A percentile compares a stretch with the other conserved stretches of the same genome.
Conservation (phyloP, 2,329 filamentous ascomycete genomes). For the Colletotrichum orchidophilum region DNA sequence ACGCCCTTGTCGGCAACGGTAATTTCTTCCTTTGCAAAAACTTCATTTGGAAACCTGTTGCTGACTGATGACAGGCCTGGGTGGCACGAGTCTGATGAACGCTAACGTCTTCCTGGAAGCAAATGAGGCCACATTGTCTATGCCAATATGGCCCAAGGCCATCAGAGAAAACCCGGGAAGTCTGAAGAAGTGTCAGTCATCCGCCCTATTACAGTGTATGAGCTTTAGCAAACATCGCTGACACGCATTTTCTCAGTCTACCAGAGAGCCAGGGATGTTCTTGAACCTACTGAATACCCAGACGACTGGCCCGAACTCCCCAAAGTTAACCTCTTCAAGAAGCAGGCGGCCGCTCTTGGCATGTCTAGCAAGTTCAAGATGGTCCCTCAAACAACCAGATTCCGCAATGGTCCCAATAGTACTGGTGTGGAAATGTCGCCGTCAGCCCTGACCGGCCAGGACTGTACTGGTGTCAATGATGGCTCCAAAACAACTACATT, state of each 20-base stretch:
- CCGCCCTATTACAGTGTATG: not conserved
- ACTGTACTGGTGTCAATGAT: slow-evolving; percentile 72
- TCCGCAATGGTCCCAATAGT: slow-evolving; percentile 67
- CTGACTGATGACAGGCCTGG: slow-evolving; percentile 57
- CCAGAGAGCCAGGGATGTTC: slow-evolving; percentile 60
- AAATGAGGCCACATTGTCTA: slow-evolving; percentile 61
- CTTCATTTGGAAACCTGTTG: not conserved
- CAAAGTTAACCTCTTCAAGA: slow-evolving; percentile 66
- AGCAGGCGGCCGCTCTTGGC: slow-evolving; percentile 63
- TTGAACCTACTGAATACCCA: slow-evolving; percentile 69
- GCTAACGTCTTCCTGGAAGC: slow-evolving; percentile 73
- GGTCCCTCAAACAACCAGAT: slow-evolving; percentile 70
- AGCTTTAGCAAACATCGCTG: not conserved
- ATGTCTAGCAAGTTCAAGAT: slow-evolving; percentile 62
- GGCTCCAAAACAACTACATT: slow-evolving; percentile 73
- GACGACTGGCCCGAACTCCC: slow-evolving; percentile 63
- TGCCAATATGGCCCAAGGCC: slow-evolving; percentile 68
- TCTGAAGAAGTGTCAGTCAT: slow-evolving; percentile 59
- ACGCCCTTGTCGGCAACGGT: slow-evolving; percentile 69
- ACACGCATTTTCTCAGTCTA: slow-evolving; percentile 58
- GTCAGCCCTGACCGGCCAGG: slow-evolving; percentile 69
- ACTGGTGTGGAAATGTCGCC: slow-evolving; percentile 72
- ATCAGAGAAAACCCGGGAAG: slow-evolving; percentile 54
- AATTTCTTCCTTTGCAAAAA: slow-evolving; percentile 24
- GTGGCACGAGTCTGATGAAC: slow-evolving; percentile 73